phyloP scores from a whole-genome alignment of 441 rosid genomes.

The Pelargonium cotyledonis region DNA sequence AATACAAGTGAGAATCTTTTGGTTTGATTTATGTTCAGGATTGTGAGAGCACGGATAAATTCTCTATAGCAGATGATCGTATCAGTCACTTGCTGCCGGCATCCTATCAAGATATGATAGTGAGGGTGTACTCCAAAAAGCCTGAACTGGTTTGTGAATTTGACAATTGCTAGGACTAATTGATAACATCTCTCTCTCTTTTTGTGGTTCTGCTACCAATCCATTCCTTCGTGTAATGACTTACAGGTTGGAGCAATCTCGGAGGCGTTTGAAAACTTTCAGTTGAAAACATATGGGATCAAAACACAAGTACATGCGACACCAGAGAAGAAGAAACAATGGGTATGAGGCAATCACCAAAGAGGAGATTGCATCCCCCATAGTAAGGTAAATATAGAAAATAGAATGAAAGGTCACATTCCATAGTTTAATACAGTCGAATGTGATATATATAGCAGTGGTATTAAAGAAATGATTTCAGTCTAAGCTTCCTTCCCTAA shows the following conservation, averaged over 20 bases:
- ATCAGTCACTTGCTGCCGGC: slow-evolving; percentile 83
- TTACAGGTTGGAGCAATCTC: slow-evolving; percentile 65
- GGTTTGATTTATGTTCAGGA: slow-evolving; percentile 42
- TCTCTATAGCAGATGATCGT: slow-evolving; percentile 57
- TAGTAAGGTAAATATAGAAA: slow-evolving; percentile 4
- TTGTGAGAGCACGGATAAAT: slow-evolving; percentile 69
- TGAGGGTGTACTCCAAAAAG: slow-evolving; percentile 76
- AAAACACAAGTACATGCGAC: slow-evolving; percentile 83
- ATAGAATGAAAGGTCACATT: neutral
- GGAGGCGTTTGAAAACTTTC: slow-evolving; percentile 90
- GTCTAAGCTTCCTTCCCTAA: too few species aligned
- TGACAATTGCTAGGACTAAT: neutral
- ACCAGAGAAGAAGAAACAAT: slow-evolving; percentile 84
- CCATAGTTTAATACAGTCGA: neutral
- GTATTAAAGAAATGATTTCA: too few species aligned
- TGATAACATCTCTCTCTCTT: neutral
- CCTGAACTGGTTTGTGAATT: slow-evolving; percentile 64
- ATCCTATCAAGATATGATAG: slow-evolving; percentile 80
- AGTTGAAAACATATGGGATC: slow-evolving; percentile 67
- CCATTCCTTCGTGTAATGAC: neutral
- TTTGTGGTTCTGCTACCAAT: neutral
- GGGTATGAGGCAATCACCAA: slow-evolving; percentile 6
- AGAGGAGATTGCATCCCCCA: neutral
- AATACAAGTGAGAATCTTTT: neutral
- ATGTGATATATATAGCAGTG: too few species aligned